Evolutionary conservation across 805 yeast genomes (phyloP).

Genomic region (Saccharomycopsis schoenii): DNA sequence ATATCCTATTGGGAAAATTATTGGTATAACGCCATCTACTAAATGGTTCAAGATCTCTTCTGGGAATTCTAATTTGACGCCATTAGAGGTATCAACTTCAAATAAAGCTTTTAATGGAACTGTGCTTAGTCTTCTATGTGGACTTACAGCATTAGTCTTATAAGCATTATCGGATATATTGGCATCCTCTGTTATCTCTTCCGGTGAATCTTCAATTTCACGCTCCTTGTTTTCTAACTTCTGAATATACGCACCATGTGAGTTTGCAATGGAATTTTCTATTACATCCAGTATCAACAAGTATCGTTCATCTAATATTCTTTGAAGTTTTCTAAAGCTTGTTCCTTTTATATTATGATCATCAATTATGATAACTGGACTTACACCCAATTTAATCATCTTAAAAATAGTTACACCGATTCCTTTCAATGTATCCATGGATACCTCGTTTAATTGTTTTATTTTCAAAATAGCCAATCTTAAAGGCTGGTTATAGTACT

Average conservation of each 20-base stretch:
- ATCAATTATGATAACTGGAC: constrained; percentile 62
- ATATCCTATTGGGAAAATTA: constrained; percentile 49
- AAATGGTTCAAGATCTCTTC: constrained; percentile 29
- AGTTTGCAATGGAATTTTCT: constrained; percentile 9
- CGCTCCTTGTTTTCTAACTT: constrained; percentile 19
- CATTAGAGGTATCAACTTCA: constrained; percentile 10
- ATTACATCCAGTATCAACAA: constrained; percentile 2
- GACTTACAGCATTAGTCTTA: neutral
- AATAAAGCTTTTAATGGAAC: constrained; percentile 11
- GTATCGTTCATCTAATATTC: constrained; percentile 12
- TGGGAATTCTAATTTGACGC: constrained; percentile 4
- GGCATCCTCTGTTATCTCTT: neutral
- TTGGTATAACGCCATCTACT: constrained; percentile 39
- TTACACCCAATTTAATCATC: constrained; percentile 54
- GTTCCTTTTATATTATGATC: constrained; percentile 20
- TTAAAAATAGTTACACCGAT: constrained; percentile 49
- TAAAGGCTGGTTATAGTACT: constrained; percentile 27
- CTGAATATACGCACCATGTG: constrained; percentile 19
- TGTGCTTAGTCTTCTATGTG: constrained; percentile 3
- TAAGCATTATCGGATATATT: neutral
- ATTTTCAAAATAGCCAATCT: constrained; percentile 51
- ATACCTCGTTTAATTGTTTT: constrained; percentile 29
- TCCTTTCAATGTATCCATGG: constrained; percentile 30
- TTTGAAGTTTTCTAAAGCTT: constrained; percentile 18
- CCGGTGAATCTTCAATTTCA: neutral